phyloP scores from a whole-genome alignment of 768 basidiomycete genomes.

The Lepiota brunneoincarnata region DNA sequence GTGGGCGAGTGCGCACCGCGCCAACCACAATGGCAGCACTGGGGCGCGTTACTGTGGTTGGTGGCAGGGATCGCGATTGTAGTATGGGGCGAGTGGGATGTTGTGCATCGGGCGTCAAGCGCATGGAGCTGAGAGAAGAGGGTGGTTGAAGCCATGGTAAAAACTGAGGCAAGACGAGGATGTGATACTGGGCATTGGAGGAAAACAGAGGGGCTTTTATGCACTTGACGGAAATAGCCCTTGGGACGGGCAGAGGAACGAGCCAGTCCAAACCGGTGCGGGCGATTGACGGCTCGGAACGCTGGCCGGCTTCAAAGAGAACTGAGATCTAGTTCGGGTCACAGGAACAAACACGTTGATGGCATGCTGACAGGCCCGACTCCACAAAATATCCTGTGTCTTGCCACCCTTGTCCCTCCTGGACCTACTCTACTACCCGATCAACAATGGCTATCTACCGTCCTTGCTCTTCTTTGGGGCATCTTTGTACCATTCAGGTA shows the following conservation, averaged over 20 bases:
- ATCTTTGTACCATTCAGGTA: conserved; percentile 77
- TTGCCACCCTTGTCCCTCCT: conserved; percentile 9
- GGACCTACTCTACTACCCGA: conserved; percentile 10
- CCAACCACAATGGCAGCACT: conserved; percentile 78
- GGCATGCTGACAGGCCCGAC: conserved; percentile 15
- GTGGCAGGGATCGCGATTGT: conserved; percentile 22
- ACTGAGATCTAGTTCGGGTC: conserved; percentile 21
- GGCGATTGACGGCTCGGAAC: background rate
- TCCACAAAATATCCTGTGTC: conserved; percentile 12
- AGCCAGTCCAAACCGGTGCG: conserved; percentile 7
- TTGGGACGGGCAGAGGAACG: conserved; percentile 2
- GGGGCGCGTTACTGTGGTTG: conserved; percentile 55
- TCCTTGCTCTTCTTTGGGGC: conserved; percentile 54
- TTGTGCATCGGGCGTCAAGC: conserved; percentile 16
- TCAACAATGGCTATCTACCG: conserved; percentile 6
- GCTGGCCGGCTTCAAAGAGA: conserved; percentile 20
- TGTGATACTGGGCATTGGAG: conserved; percentile 15
- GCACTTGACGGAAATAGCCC: conserved; percentile 15
- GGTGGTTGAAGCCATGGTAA: conserved; percentile 24
- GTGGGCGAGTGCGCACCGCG: conserved; percentile 56
- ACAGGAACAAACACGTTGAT: conserved; percentile 30
- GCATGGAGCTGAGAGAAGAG: conserved; percentile 16
- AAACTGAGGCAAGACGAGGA: conserved; percentile 8
- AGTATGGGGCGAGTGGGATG: conserved; percentile 22
- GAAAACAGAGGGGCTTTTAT: conserved; percentile 13